A percentile compares a stretch with the other conserved stretches of the same genome.
Evolutionary conservation across 306 rosid genomes (phyloP).

Genomic region (Biancaea sappan): DNA sequence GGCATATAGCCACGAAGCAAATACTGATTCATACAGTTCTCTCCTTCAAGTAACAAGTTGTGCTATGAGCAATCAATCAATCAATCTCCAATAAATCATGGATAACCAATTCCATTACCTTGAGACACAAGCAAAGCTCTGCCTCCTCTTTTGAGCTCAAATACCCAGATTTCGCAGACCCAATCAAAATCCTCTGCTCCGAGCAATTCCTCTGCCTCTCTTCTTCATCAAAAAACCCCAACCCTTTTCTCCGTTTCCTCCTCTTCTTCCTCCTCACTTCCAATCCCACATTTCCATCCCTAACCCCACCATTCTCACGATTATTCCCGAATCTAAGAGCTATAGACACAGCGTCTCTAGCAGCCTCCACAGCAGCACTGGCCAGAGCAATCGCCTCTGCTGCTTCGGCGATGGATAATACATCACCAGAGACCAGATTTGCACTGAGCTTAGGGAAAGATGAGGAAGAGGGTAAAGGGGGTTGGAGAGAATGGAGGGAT

Average conservation of each 20-base stretch:
- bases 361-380: conserved; percentile 41
- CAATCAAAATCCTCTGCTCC: conserved; percentile 24
- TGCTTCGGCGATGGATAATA: conserved; percentile 46
- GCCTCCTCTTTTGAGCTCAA: conserved; percentile 64
- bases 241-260: conserved; percentile 54
- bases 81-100: not conserved
- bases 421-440: conserved; percentile 49
- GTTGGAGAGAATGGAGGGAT: conserved; percentile 46
- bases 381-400: conserved; percentile 50
- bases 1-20: not conserved
- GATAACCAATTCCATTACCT: conserved; percentile 42
- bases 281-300: conserved; percentile 34
- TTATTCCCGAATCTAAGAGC: conserved; percentile 27
- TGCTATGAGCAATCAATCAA: not conserved
- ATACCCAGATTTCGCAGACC: conserved; percentile 47
- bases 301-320: conserved; percentile 36
- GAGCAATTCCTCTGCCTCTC: conserved; percentile 29
- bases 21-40: not conserved
- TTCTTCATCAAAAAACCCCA: conserved; percentile 32
- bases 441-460: conserved; percentile 43
- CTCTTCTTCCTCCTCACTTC: conserved; percentile 55
- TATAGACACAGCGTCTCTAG: conserved; percentile 47
- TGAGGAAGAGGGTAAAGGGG: conserved; percentile 36
- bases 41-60: not conserved
- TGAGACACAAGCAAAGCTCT: conserved; percentile 61